Percentiles rank a stretch among this genome's conserved stretches.
Conservation (phyloP, 2,329 filamentous ascomycete genomes). For the Calonectria multiphialidica region DNA sequence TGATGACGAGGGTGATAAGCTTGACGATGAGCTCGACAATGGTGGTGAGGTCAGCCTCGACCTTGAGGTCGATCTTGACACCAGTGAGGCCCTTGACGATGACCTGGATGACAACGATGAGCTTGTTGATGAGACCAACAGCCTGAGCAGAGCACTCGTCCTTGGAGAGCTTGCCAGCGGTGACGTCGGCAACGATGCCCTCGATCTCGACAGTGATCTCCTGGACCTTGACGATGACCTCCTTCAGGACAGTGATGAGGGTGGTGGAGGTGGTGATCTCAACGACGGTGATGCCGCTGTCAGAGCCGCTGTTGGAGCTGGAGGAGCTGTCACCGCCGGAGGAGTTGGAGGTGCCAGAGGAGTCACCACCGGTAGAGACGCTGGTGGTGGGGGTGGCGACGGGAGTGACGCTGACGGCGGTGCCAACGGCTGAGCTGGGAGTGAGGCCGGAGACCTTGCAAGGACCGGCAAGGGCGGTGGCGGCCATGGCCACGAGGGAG, state of each 20-base stretch:
- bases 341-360: neutral
- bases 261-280: neutral
- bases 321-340: neutral
- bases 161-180: neutral
- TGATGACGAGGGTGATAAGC: slow-evolving; percentile 2
- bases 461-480: neutral
- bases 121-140: neutral
- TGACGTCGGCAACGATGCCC: neutral
- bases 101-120: neutral
- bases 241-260: neutral
- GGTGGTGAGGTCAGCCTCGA: neutral
- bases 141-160: neutral
- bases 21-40: neutral
- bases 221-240: neutral
- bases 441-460: neutral
- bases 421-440: neutral
- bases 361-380: neutral
- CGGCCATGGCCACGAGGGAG: neutral
- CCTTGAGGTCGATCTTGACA: neutral
- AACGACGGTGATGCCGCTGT: neutral
- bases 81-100: neutral
- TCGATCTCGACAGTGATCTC: neutral
- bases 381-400: neutral
- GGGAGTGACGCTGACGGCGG: neutral
- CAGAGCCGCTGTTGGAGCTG: neutral